Evolutionary conservation across 768 basidiomycete species (phyloP).

Genomic region (Glaciozyma martinii): DNA sequence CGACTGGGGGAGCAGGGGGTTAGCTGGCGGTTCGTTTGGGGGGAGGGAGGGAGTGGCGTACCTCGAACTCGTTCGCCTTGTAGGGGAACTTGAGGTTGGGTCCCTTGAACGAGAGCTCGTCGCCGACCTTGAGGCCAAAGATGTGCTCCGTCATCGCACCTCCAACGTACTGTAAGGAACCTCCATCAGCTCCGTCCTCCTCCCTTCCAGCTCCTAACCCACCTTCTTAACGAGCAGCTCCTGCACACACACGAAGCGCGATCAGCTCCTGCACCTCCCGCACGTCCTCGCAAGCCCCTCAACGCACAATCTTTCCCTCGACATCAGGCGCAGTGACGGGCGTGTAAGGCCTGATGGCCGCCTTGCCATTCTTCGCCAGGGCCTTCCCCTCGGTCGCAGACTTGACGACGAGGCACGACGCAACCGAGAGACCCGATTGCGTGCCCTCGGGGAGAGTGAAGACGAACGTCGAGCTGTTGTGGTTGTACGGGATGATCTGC

Average conservation of each 20-base stretch:
- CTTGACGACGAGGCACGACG: constrained; percentile 70
- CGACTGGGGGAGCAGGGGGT: constrained; percentile 1
- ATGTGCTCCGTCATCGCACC: constrained; percentile 48
- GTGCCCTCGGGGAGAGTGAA: constrained; percentile 58
- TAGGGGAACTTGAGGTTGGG: constrained; percentile 81
- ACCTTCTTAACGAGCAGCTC: background rate
- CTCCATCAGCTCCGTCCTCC: constrained; percentile 48
- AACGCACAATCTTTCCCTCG: constrained; percentile 30
- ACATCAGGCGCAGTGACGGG: constrained; percentile 56
- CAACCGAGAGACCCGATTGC: constrained; percentile 65
- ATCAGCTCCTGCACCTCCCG: background rate
- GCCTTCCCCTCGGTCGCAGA: constrained; percentile 59
- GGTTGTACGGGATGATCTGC: constrained; percentile 63
- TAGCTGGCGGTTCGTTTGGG: constrained; percentile 27
- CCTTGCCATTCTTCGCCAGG: constrained; percentile 62
- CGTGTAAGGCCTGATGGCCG: constrained; percentile 84
- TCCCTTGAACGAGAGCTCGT: constrained; percentile 72
- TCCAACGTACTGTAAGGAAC: constrained; percentile 45
- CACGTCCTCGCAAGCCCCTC: background rate
- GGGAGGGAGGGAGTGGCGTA: background rate
- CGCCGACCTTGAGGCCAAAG: constrained; percentile 66
- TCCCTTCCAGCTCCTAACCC: constrained; percentile 49
- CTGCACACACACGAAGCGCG: too few species aligned
- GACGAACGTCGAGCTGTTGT: constrained; percentile 71
- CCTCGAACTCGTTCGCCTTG: constrained; percentile 62